Base-by-base conservation (phyloP, 2,329 filamentous ascomycete species). In the Colletotrichum phormii region DNA sequence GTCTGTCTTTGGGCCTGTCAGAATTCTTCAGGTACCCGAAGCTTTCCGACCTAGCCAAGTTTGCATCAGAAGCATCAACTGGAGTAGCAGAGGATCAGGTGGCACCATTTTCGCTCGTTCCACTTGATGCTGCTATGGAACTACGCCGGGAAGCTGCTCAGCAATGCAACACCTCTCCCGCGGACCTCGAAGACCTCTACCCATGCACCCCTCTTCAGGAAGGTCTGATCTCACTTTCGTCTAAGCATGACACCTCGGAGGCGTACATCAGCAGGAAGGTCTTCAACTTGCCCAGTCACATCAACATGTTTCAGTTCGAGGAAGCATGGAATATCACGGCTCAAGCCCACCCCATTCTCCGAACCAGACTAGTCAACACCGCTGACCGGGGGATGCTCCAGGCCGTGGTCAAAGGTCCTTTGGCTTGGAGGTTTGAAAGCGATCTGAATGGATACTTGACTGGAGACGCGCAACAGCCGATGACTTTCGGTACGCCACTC, bases 261-360 rank as follows among this genome's bases (percentile, higher is more conserved):
- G 71, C 72, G 7, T 77, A 77, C 54, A 49, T 73, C 24, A 53
- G 67, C 8, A 51, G 74, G 37, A 70, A 54, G 31, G 55, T 69
- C 22, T 63, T 70, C n/a, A 42, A 64, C 13, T 15, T 77, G 2
- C 51, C 70, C 18, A 49, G 18, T 18, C 18, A 22, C 18, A 22
- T 49, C 18, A 49, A 49, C 18, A 49, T 49, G 42, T 49, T 49
- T 18, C 42, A 49, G 18, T 49, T 49, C 18, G 42, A 49, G 42
- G 42, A 49, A 1, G 18, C 42, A 11, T 49, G 42, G 42, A 49
- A 49, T 4, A 49, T 49, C 15, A 49, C 42, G 7, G 42, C 42
- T 18, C 42, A n/a, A 18, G 18, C 42, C n/a, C 42, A 49, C n/a
- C 42, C 42, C 42, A 49, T 49, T 22, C 42, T 49, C 42, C 42